Base-by-base conservation (phyloP, 768 basidiomycete species). In the Arthromyces matolae region DNA sequence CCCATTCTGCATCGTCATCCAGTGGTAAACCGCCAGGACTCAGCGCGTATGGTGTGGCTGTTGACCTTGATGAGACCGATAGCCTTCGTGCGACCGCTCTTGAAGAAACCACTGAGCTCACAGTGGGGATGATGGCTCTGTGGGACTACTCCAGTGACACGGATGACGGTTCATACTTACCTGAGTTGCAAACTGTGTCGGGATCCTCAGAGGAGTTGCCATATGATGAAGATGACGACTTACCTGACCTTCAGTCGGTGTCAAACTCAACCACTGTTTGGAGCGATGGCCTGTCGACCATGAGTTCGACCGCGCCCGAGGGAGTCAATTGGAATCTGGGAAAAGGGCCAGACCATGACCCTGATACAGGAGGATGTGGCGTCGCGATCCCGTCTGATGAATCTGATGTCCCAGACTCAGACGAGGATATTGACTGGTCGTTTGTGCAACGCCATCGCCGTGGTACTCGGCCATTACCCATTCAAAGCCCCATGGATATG, bases 21-120 rank as follows among this genome's bases (percentile, higher is more conserved):
- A 54, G 47, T 2, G 37, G 39, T 1, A 61, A 61, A 27, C 62
- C 63, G 3, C 63, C 60, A 3, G 62, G 62, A 14, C n/a, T 60
- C 12, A 31, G 57, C 12, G 47, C 31, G 3, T 55, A 48, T 35
- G 58, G 57, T 44, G 28, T 61, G 4, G 47, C 54, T 18, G 39
- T 51, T 5, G 35, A 49, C 3, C 42, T 53, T 2, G 36, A 31
- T 0, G 23, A 41, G 16, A 16, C 12, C 9, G 10, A 10, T 13
- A 16, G 16, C 13, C 3, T 4, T 10, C 32, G 32, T 10, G 12
- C 13, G 32, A 3, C 4, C 16, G 32, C 13, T 10, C 10, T 33
- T 10, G 32, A 10, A 16, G 32, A 33, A 12, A 33, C 32, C 32
- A 33, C 32, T 33, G 32, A 33, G 32, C 32, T 33, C 32, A 33